Conservation (phyloP, 2,329 filamentous ascomycete genomes). For the Pyrenochaeta sp. region DNA sequence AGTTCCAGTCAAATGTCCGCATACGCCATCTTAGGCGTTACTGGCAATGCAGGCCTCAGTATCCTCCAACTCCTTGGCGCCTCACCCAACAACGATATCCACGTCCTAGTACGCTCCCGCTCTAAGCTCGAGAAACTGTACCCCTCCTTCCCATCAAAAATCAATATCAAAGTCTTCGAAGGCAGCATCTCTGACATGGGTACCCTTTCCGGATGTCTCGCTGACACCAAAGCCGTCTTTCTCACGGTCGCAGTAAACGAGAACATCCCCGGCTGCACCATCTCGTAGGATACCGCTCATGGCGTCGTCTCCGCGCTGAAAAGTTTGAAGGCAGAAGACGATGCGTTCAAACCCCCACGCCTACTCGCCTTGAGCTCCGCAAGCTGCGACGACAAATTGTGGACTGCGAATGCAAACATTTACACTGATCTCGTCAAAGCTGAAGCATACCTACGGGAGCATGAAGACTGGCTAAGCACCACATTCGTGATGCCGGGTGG, state of each 20-base stretch:
- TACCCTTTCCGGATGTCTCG: conserved; percentile 33
- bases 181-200: conserved; percentile 53
- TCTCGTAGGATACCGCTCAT: too few relatives aligned
- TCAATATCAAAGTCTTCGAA: conserved; percentile 50
- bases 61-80: conserved; percentile 14
- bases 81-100: conserved; percentile 10
- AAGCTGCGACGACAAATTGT: conserved; percentile 11
- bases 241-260: too few relatives aligned
- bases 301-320: too few relatives aligned
- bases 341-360: too few relatives aligned
- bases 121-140: conserved; percentile 13
- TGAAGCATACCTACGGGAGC: conserved; percentile 49
- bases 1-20: conserved; percentile 6
- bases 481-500: conserved; percentile 57
- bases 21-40: conserved; percentile 22
- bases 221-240: too few relatives aligned
- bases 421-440: conserved; percentile 51
- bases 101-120: conserved; percentile 22
- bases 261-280: too few relatives aligned
- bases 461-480: conserved; percentile 50
- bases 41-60: conserved; percentile 20
- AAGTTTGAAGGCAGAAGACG: conserved; percentile 1
- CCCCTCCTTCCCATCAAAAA: conserved; percentile 7
- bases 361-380: conserved; percentile 11
- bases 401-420: conserved; percentile 36